A percentile compares a stretch with the other conserved stretches of the same genome.
phyloP scores from a whole-genome alignment of 2,329 filamentous ascomycete genomes.

The Penicillium nordicum region DNA sequence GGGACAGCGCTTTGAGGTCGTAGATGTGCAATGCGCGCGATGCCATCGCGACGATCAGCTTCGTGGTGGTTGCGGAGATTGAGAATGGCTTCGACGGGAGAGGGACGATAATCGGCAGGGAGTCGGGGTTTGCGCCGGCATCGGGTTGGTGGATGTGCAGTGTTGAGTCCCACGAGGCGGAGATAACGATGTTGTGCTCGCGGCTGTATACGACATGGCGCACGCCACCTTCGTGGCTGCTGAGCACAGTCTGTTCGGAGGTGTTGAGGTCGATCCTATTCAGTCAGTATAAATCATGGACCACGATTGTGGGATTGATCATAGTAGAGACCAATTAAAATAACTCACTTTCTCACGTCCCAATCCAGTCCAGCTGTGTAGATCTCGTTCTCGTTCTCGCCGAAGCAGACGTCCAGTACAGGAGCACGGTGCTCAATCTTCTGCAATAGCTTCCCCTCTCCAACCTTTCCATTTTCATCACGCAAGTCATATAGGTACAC shows the following conservation, averaged over 20 bases:
- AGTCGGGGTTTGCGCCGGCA: slow-evolving; percentile 47
- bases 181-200: slow-evolving; percentile 74
- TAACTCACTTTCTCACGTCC: slow-evolving; percentile 68
- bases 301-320: slow-evolving; percentile 52
- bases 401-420: slow-evolving; percentile 88
- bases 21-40: slow-evolving; percentile 93
- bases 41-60: slow-evolving; percentile 93
- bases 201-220: slow-evolving; percentile 79
- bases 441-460: slow-evolving; percentile 61
- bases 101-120: slow-evolving; percentile 60
- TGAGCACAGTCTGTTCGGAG: slow-evolving; percentile 69
- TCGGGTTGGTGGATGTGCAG: slow-evolving; percentile 71
- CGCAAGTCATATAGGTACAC: slow-evolving; percentile 83
- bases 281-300: slow-evolving; percentile 6
- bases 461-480: slow-evolving; percentile 52
- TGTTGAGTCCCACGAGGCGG: slow-evolving; percentile 89
- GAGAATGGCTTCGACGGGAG: slow-evolving; percentile 89
- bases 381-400: slow-evolving; percentile 73
- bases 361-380: slow-evolving; percentile 85
- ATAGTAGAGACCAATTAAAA: slow-evolving; percentile 49
- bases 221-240: slow-evolving; percentile 74
- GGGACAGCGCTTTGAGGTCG: slow-evolving; percentile 67
- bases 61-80: slow-evolving; percentile 71
- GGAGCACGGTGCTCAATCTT: slow-evolving; percentile 80
- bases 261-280: slow-evolving; percentile 66